Evolutionary conservation across 257 asterid genomes (phyloP).

Genomic region (Phtheirospermum japonicum): DNA sequence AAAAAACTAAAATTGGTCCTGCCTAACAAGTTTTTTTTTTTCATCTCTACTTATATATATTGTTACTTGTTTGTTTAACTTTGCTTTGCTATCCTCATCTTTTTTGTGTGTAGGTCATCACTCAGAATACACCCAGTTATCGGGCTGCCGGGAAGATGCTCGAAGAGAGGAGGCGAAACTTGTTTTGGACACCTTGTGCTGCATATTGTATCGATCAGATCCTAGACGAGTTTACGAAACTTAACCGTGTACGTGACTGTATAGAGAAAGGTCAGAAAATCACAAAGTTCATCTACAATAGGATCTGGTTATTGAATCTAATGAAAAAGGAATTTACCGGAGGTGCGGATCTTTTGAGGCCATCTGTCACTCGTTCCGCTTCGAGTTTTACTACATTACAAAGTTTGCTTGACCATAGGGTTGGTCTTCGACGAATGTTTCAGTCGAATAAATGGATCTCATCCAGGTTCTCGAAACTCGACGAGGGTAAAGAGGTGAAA

Average conservation of each 20-base stretch:
- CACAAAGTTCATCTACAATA: constrained; percentile 75
- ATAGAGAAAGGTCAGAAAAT: constrained; percentile 76
- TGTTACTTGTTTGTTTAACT: constrained; percentile 10
- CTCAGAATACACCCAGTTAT: constrained; percentile 71
- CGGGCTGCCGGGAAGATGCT: constrained; percentile 95
- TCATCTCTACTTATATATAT: not conserved
- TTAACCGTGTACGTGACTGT: constrained; percentile 68
- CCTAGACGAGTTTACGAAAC: constrained; percentile 64
- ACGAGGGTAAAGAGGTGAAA: constrained; percentile 83
- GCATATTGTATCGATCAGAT: constrained; percentile 67
- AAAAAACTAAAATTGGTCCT: no score
- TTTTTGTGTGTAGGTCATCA: constrained; percentile 60
- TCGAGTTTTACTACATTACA: constrained; percentile 74
- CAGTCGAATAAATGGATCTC: constrained; percentile 81
- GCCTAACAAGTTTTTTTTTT: no score
- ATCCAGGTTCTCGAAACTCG: constrained; percentile 64
- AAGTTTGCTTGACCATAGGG: constrained; percentile 69
- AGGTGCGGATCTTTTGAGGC: constrained; percentile 73
- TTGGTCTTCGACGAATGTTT: constrained; percentile 74
- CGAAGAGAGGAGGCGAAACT: constrained; percentile 70
- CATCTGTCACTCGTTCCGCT: constrained; percentile 55
- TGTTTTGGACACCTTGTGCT: constrained; percentile 93
- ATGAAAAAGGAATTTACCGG: constrained; percentile 86
- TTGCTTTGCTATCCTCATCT: constrained; percentile 14
- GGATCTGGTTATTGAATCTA: constrained; percentile 61